A percentile compares a stretch with the other conserved stretches of the same genome.
These are phyloP conservation scores for Aspergillus thermomutatus DNA, from an alignment of 2,329 filamentous ascomycete genomes.

Conservation along the genomic window DNA sequence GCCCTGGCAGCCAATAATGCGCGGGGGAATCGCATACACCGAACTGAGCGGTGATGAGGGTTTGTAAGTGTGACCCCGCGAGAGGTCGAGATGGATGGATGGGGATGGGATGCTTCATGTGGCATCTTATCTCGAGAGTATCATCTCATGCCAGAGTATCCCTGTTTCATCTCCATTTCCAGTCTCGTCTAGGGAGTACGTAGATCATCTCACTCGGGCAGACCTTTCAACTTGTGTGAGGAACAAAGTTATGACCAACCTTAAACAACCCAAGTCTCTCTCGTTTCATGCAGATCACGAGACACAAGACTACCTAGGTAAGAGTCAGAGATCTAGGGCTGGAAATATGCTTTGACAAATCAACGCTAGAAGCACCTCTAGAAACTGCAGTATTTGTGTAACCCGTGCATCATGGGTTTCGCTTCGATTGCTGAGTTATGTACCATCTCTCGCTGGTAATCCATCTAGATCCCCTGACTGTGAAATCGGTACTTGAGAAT, in stretches of 20 bases:
- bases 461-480: too few relatives aligned
- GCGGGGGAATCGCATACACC: conserved; percentile 12
- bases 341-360: neutral
- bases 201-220: too few relatives aligned
- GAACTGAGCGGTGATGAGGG: conserved; percentile 10
- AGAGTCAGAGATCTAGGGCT: neutral
- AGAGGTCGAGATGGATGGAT: neutral
- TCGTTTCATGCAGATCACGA: neutral
- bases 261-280: neutral
- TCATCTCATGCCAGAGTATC: neutral
- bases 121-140: too few relatives aligned
- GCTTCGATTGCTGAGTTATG: neutral
- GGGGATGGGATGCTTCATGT: neutral
- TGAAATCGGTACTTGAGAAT: too few relatives aligned
- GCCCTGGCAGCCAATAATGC: conserved; percentile 18
- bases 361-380: neutral
- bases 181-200: neutral
- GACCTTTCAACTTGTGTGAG: too few relatives aligned
- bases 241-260: neutral
- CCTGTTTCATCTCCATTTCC: neutral
- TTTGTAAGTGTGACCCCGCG: conserved; percentile 9
- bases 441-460: neutral
- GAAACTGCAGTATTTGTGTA: neutral
- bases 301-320: too few relatives aligned
- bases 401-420: too few relatives aligned